Evolutionary conservation across 2,329 filamentous ascomycete species (phyloP).

Genomic region (Rosellinia necatrix): DNA sequence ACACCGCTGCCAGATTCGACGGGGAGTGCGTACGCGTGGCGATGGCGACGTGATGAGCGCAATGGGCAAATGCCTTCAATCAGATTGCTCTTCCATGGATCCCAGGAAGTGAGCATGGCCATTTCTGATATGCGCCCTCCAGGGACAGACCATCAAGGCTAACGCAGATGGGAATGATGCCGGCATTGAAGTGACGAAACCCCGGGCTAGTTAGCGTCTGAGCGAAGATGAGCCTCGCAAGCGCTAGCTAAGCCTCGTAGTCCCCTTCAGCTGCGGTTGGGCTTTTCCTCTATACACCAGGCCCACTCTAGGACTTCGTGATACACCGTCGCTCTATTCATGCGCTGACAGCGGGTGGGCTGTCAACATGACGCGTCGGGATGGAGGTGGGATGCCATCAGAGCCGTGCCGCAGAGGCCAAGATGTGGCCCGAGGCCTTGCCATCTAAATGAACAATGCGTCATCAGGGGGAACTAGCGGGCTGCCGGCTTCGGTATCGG

Average conservation of each 20-base stretch:
- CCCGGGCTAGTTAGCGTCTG: not conserved
- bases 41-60: no score
- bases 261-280: not conserved
- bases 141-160: not conserved
- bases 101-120: not conserved
- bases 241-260: not conserved
- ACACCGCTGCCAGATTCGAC: no score
- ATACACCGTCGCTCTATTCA: not conserved
- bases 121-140: not conserved
- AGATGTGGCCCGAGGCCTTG: not conserved
- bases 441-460: not conserved
- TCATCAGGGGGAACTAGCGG: not conserved
- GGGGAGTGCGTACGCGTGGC: no score
- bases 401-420: not conserved
- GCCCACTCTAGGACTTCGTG: not conserved
- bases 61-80: no score
- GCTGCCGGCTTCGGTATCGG: not conserved
- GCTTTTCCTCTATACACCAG: not conserved
- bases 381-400: not conserved
- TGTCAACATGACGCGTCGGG: no score
- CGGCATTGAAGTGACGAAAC: conserved; percentile 1
- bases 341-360: not conserved
- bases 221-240: not conserved
- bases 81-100: no score
- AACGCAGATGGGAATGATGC: not conserved